Percentiles rank a stretch among this genome's conserved stretches.
Evolutionary conservation across 202 grass and related monocot genomes (phyloP).

Genomic region (Carex arenaria): DNA sequence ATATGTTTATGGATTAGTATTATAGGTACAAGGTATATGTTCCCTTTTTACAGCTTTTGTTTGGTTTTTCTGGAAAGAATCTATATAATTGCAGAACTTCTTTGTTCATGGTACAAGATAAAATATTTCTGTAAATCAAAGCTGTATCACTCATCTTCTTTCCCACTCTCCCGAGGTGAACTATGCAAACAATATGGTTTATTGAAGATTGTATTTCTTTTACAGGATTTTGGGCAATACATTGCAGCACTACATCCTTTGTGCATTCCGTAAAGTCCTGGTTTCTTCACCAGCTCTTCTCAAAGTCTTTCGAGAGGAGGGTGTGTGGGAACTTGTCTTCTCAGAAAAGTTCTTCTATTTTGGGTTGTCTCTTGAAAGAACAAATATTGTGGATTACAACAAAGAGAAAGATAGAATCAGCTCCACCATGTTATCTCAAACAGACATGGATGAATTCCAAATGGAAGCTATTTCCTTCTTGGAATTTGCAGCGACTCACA

Average conservation of each 20-base stretch:
- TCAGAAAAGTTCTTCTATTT: slow-evolving; percentile 97
- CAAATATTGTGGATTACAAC: slow-evolving; percentile 26
- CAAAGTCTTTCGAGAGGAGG: slow-evolving; percentile 73
- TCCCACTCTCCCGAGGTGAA: not conserved
- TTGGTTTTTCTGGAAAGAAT: not conserved
- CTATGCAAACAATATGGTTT: not conserved
- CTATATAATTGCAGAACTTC: not conserved
- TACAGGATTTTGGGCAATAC: slow-evolving; percentile 85
- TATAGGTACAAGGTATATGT: not conserved
- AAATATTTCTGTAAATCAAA: not conserved
- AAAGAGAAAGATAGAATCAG: slow-evolving; percentile 27
- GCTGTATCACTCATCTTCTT: slow-evolving; percentile 2
- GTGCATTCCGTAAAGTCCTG: slow-evolving; percentile 87
- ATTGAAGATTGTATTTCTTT: slow-evolving; percentile 3
- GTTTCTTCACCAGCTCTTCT: slow-evolving; percentile 82
- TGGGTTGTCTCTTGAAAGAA: slow-evolving; percentile 39
- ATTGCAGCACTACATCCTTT: slow-evolving; percentile 84
- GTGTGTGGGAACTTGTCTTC: slow-evolving; percentile 92
- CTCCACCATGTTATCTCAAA: slow-evolving; percentile 31
- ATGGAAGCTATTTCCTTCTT: slow-evolving; percentile 93
- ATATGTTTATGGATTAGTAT: not conserved
- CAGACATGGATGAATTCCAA: slow-evolving; percentile 63
- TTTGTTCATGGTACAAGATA: not conserved
- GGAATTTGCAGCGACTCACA: slow-evolving; percentile 89
- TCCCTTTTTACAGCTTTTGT: not conserved